Evolutionary conservation across 495 filamentous ascomycete genomes (phyloP).

Genomic region (Aspergillus carlsbadensis): DNA sequence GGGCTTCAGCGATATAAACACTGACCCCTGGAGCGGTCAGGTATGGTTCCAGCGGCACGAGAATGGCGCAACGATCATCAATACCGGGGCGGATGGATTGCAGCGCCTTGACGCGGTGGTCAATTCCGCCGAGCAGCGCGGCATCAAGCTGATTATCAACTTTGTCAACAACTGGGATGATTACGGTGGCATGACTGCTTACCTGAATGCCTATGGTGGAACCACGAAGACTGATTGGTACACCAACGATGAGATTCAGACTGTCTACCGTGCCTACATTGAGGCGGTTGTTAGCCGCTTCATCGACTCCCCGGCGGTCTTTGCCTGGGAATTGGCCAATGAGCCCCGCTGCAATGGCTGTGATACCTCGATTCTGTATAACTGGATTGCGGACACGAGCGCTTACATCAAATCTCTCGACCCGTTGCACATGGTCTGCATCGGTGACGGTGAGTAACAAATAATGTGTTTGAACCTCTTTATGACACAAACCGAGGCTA

Average conservation of each 20-base stretch:
- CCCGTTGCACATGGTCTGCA: constrained; percentile 61
- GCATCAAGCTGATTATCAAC: constrained; percentile 59
- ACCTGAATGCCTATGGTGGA: constrained; percentile 52
- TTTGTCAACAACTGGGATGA: constrained; percentile 62
- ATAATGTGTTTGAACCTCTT: no score
- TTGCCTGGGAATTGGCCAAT: constrained; percentile 73
- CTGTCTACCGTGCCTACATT: constrained; percentile 63
- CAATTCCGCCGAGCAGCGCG: constrained; percentile 51
- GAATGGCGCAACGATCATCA: constrained; percentile 56
- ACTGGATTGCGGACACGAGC: constrained; percentile 61
- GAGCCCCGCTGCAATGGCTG: constrained; percentile 69
- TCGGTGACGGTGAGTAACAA: constrained; percentile 48
- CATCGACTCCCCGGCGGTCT: constrained; percentile 55
- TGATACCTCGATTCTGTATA: constrained; percentile 52
- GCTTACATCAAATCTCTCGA: constrained; percentile 68
- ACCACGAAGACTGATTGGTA: constrained; percentile 47
- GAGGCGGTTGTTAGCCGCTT: constrained; percentile 61
- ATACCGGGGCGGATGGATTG: constrained; percentile 64
- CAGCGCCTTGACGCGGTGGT: constrained; percentile 68
- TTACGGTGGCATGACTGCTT: constrained; percentile 66
- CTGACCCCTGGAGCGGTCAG: constrained; percentile 42
- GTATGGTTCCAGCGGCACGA: constrained; percentile 62
- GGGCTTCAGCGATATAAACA: constrained; percentile 68
- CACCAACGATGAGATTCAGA: constrained; percentile 53
- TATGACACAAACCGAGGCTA: not conserved